Evolutionary conservation across 2,329 filamentous ascomycete genomes (phyloP), one percentile per base, ranked within the genome.

Genomic region (Alternaria incomplexa): DNA sequence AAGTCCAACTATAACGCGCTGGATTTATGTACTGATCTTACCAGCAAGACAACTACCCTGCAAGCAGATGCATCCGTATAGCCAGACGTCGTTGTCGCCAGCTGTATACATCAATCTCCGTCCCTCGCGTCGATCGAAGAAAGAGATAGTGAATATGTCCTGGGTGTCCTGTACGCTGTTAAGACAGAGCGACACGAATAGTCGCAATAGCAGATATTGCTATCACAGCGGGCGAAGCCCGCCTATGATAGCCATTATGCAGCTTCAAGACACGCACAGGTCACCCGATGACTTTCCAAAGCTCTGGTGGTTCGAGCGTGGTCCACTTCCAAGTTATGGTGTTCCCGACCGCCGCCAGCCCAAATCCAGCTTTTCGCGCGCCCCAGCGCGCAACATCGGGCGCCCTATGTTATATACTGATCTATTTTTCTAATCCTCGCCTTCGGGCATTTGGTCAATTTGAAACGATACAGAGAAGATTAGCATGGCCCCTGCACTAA

Each of bases 401-500:
- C 15, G 8, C 15, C 2, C 0, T 2, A 5, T 3, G 5, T 55
- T 53, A 68, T 68, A 51, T 47, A 22, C 5, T 1, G 1, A 0
- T 28, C 2, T 48, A 26, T 36, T 57, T 11, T 1, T 2, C 25
- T 1, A 12, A 9, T 9, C 30, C 58, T 62, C 48, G 67, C 56
- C 67, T 69, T 68, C 67, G 65, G 67, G 56, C 67, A 64, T 64
- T 60, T 70, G 67, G 67, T 73, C 71, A 73, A 71, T 72, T 73
- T 71, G 68, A 73, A 73, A 73, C 69, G 64, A 77, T 77, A 77
- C 73, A 77, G 75, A 77, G 75, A 78, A 77, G 74, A 77, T 78
- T 78, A 78, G 75, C 75, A 85, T 85, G 82, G 82, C 82, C 82
- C 87, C 87, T 89, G 87, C 87, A 89, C 92, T 94, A 95, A 95